Evolutionary conservation across 2,329 filamentous ascomycete species (phyloP).

Genomic region (Lasiodiplodia sp.): DNA sequence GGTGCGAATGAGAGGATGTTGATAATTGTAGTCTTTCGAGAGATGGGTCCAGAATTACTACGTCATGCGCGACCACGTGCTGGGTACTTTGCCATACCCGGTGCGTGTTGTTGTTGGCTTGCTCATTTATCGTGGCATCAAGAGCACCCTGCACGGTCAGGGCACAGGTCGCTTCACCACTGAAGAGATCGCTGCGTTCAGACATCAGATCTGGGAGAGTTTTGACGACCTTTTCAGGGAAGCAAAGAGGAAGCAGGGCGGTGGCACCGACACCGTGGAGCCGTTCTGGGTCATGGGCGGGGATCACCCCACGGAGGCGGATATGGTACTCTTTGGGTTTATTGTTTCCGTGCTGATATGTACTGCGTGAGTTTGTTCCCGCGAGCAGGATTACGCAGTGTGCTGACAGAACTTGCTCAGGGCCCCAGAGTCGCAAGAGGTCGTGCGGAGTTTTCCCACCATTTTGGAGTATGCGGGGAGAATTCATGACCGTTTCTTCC

Average conservation of each 20-base stretch:
- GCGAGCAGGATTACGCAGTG: background rate
- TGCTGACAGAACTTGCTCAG: background rate
- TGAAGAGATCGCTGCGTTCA: conserved; percentile 58
- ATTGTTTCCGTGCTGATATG: conserved; percentile 60
- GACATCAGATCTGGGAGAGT: conserved; percentile 62
- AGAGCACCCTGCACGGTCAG: conserved; percentile 61
- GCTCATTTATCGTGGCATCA: conserved; percentile 55
- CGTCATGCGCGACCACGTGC: conserved; percentile 61
- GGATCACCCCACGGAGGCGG: conserved; percentile 62
- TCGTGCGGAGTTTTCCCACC: conserved; percentile 57
- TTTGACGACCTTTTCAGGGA: conserved; percentile 55
- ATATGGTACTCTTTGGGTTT: conserved; percentile 66
- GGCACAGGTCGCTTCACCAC: conserved; percentile 60
- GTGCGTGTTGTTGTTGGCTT: conserved; percentile 60
- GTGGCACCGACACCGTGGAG: conserved; percentile 30
- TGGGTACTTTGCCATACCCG: conserved; percentile 60
- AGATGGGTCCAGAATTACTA: conserved; percentile 68
- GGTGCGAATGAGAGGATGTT: background rate
- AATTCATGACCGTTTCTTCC: conserved; percentile 65
- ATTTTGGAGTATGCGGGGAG: conserved; percentile 63
- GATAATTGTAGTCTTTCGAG: conserved; percentile 53
- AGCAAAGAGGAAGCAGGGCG: conserved; percentile 41
- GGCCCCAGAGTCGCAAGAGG: conserved; percentile 53
- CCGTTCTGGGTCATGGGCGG: conserved; percentile 68
- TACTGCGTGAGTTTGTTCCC: conserved; percentile 56